Percentiles rank a stretch among this genome's conserved stretches.
Conservation (phyloP, 768 basidiomycete genomes). For the Suillus lakei region DNA sequence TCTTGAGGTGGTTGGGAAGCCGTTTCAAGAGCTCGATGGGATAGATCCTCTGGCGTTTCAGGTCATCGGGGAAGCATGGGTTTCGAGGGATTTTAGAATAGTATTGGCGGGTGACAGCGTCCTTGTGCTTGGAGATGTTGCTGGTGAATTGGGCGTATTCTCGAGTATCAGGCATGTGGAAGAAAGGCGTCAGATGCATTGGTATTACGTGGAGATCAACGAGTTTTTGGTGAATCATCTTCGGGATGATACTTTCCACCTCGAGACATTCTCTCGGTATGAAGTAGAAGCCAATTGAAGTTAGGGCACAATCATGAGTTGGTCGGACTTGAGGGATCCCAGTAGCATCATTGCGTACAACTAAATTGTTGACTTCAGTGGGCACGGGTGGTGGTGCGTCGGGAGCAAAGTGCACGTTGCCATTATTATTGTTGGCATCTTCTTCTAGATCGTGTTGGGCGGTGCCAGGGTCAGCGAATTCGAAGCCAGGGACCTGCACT, state of each 20-base stretch:
- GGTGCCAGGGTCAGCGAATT: not conserved
- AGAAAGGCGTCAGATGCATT: not conserved
- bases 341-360: not conserved
- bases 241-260: not conserved
- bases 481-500: not conserved
- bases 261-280: not conserved
- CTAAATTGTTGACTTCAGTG: not conserved
- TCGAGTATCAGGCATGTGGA: not conserved
- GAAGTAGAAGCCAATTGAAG: slow-evolving; percentile 12
- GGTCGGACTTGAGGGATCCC: not conserved
- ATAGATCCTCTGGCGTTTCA: slow-evolving; percentile 11
- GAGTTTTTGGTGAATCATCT: not conserved
- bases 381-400: not conserved
- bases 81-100: not conserved
- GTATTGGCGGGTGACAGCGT: not conserved
- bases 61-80: not conserved
- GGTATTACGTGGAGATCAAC: not conserved
- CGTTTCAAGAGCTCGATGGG: slow-evolving; percentile 13
- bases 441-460: not conserved
- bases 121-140: not conserved
- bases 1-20: slow-evolving; percentile 17
- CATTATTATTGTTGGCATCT: not conserved
- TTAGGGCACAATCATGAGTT: not conserved
- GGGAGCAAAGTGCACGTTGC: not conserved
- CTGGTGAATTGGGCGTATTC: not conserved